Base-by-base conservation (phyloP, 1,284 basidiomycete species). In the Pisolithus thermaeus region DNA sequence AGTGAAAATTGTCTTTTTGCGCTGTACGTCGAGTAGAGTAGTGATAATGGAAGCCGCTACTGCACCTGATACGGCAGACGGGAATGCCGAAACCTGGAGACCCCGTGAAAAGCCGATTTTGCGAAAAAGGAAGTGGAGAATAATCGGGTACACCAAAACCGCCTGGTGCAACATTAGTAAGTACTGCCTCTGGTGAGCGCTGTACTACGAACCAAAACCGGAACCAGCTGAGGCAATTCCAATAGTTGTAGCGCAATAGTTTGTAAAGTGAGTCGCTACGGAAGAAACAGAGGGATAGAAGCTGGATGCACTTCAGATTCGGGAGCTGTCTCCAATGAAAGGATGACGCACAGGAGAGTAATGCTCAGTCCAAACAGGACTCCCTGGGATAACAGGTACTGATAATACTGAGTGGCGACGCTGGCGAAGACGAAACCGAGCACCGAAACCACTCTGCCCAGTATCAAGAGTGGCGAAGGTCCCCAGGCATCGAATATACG, bases 101-200 rank as follows among this genome's bases (percentile, higher is more conserved):
- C 76, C 74, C 83, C 83, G 85, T 8, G 70, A 75, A 61, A 85
- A 88, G 1, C 82, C 84, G 35, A 83, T 62, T 25, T 55, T 52
- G 36, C 64, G 56, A 59, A 86, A 84, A 12, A 87, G 74, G 23
- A 69, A 70, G 54, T 79, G 78, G 25, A 87, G 72, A 68, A 85
- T 72, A 52, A 87, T 78, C 0, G 85, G 83, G 57, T 79, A 87
- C 8, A 85, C n/a, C 68, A 3, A 87, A 79, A 7, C 85, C 85
- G 23, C 84, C 84, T 77, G 61, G 51, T 39, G 43, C 22, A 41
- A 39, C 27, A 52, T 54, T 14, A 61, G 56, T 59, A 61, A 16
- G 18, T 28, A 35, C 18, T 4, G 28, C n/a, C n/a, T 2, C 32
- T 35, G 46, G 49, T 49, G 50, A 42, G 50, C 42, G 3, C 51